Evolutionary conservation across 257 asterid genomes (phyloP).

Genomic region (Rubia yunnanensis): DNA sequence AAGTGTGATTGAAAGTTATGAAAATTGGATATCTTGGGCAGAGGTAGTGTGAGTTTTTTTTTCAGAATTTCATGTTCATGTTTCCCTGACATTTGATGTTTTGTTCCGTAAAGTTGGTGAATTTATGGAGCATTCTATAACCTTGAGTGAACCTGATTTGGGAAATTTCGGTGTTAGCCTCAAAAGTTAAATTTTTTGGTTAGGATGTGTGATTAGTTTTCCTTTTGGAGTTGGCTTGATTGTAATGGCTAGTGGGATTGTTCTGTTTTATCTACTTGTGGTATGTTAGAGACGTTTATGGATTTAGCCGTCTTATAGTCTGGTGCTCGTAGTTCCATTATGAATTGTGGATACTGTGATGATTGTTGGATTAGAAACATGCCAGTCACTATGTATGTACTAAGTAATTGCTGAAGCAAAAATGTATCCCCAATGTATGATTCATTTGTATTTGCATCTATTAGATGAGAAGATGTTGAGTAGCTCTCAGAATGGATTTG

Average conservation of each 20-base stretch:
- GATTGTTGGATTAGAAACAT: too few species aligned
- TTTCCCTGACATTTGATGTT: background rate
- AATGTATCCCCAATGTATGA: background rate
- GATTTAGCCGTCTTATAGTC: background rate
- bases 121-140: background rate
- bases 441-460: conserved; percentile 9
- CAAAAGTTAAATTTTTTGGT: background rate
- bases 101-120: background rate
- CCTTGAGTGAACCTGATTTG: background rate
- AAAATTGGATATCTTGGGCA: background rate
- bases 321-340: too few species aligned
- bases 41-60: too few species aligned
- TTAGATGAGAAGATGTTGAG: too few species aligned
- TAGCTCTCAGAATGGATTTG: too few species aligned
- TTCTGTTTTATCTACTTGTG: background rate
- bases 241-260: background rate
- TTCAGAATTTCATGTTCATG: background rate
- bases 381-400: too few species aligned
- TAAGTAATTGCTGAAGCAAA: too few species aligned
- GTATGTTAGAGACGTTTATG: background rate
- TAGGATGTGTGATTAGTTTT: background rate
- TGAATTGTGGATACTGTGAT: too few species aligned
- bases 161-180: background rate
- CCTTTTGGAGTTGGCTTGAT: background rate
- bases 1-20: background rate